Evolutionary conservation across 1,284 basidiomycete genomes (phyloP).

Genomic region (Filobasidium uniguttulatum): DNA sequence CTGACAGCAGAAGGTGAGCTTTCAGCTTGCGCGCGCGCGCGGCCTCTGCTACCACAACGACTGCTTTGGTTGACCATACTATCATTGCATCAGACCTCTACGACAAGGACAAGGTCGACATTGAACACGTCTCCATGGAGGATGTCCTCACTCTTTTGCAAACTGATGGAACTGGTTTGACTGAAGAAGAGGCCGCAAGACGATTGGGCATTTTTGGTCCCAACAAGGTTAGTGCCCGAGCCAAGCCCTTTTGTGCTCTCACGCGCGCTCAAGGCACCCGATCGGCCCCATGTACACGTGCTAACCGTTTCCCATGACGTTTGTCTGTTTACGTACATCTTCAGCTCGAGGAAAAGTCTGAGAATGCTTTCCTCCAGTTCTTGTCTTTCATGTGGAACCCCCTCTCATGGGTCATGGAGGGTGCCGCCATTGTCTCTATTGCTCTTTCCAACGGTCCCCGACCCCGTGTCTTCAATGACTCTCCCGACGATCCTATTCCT

Average conservation of each 20-base stretch:
- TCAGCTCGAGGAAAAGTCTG: conserved; percentile 67
- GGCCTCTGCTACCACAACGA: too few relatives aligned
- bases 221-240: conserved; percentile 69
- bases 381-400: conserved; percentile 98
- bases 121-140: conserved; percentile 91
- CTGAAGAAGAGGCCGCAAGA: conserved; percentile 57
- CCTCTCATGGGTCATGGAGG: conserved; percentile 99
- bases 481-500: too few relatives aligned
- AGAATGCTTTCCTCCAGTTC: conserved; percentile 61
- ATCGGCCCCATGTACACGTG: too few relatives aligned
- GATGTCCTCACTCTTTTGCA: conserved; percentile 94
- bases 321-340: too few relatives aligned
- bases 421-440: conserved; percentile 89
- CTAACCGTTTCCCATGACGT: too few relatives aligned
- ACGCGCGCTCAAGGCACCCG: too few relatives aligned
- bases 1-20: conserved; percentile 61
- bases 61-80: conserved; percentile 29
- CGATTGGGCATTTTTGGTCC: conserved; percentile 92
- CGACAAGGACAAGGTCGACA: conserved; percentile 97
- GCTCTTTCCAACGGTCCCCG: conserved; percentile 92
- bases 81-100: conserved; percentile 66
- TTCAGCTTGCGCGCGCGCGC: too few relatives aligned
- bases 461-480: too few relatives aligned
- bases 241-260: too few relatives aligned
- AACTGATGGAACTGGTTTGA: conserved; percentile 64